These are phyloP conservation scores for Physocladia obscura DNA, from an alignment of 192 early-diverging fungal genomes.

Conservation along the genomic window DNA sequence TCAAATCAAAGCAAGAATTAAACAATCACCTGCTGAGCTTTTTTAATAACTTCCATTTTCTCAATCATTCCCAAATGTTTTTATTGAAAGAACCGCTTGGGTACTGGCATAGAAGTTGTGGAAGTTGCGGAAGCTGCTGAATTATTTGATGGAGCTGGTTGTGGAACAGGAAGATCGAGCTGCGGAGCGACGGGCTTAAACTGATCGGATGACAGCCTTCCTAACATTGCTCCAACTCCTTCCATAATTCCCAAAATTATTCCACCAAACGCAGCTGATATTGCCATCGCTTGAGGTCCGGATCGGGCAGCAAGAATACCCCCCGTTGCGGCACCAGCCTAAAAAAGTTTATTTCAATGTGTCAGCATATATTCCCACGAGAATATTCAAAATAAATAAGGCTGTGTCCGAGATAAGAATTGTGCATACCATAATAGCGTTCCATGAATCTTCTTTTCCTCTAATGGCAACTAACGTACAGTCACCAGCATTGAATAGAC, in stretches of 20 bases:
- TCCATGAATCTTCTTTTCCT: constrained; percentile 99
- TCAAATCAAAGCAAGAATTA: too few species aligned
- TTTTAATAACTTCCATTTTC: too few species aligned
- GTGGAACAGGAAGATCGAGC: constrained; percentile 14
- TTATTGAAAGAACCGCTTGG: constrained; percentile 27
- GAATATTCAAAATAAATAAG: constrained; percentile 1
- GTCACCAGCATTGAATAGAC: constrained; percentile 96
- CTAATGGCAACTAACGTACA: constrained; percentile 89
- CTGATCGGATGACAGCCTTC: constrained; percentile 44
- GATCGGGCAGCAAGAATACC: constrained; percentile 90
- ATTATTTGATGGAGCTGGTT: neutral
- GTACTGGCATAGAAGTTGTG: neutral
- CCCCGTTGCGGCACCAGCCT: constrained; percentile 89
- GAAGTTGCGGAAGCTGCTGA: neutral
- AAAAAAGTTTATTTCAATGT: constrained; percentile 29
- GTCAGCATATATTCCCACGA: neutral
- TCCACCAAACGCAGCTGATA: constrained; percentile 90
- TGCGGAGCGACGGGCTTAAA: constrained; percentile 29
- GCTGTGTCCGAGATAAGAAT: too few species aligned
- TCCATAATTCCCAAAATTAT: constrained; percentile 93
- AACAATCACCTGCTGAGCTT: too few species aligned
- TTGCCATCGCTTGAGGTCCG: constrained; percentile 73
- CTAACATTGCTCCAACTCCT: constrained; percentile 83
- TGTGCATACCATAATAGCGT: constrained; percentile 75
- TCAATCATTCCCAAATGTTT: neutral